Percentiles rank a stretch among this genome's conserved stretches.
Evolutionary conservation across 78 protist genomes (phyloP).

Genomic region (Polysphondylium violaceum): DNA sequence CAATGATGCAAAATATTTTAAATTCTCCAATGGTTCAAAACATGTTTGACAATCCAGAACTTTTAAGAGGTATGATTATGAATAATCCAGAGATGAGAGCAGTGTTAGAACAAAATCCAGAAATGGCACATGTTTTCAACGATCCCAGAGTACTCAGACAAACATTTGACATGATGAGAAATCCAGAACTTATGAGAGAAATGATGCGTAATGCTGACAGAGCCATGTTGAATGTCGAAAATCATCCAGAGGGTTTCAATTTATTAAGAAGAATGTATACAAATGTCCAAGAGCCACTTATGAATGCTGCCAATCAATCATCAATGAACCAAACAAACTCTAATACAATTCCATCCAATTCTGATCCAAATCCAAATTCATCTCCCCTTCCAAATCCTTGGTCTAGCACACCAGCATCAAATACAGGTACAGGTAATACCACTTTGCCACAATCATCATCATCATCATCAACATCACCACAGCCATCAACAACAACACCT

Average conservation of each 20-base stretch:
- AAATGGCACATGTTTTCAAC: constrained; percentile 86
- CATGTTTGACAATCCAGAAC: constrained; percentile 88
- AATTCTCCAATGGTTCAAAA: constrained; percentile 84
- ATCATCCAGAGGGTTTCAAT: constrained; percentile 93
- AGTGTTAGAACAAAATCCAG: constrained; percentile 91
- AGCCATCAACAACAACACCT: constrained; percentile 2
- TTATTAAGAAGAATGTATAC: constrained; percentile 87
- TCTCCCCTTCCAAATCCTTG: constrained; percentile 90
- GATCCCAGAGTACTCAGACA: constrained; percentile 90
- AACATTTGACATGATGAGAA: constrained; percentile 88
- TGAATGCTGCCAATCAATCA: constrained; percentile 66
- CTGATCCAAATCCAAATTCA: constrained; percentile 80
- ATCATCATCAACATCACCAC: constrained; percentile 1
- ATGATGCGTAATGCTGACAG: constrained; percentile 92
- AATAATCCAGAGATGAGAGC: constrained; percentile 91
- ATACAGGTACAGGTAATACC: background rate
- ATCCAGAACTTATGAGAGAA: constrained; percentile 94
- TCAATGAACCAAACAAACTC: constrained; percentile 70
- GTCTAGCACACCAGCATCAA: constrained; percentile 40
- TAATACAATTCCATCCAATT: background rate
- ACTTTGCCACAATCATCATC: background rate
- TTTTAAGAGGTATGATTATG: constrained; percentile 83
- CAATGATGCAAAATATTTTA: constrained; percentile 87
- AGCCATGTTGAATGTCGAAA: constrained; percentile 92
- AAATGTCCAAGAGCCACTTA: constrained; percentile 90